Evolutionary conservation across 2,329 filamentous ascomycete genomes (phyloP), one percentile per base, ranked within the genome.

Genomic region (Fusarium lyarnte): DNA sequence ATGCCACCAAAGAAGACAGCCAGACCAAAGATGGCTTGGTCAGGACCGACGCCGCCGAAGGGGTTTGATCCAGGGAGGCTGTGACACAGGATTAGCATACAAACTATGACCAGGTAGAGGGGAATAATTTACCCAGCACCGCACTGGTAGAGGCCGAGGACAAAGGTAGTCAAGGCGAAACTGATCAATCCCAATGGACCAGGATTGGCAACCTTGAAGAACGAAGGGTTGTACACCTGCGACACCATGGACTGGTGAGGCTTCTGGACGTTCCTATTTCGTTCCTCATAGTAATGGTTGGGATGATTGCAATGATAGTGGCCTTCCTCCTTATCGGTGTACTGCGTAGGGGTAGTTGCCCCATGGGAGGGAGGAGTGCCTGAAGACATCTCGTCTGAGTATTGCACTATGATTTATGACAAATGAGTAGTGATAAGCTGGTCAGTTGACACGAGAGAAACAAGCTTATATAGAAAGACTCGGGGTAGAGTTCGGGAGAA

Each of bases 121-220:
- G 21, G n/a, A n/a, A n/a, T 38, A 17, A 84, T 85, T 73, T 83
- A 89, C 88, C 83, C 83, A 67, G 81, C 83, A 59, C 83, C 83
- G 58, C 83, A 84, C 57, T 84, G 79, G 68, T 84, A 84, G 4
- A 87, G 76, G 31, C 84, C 85, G 39, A 92, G 84, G 19, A 89
- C 84, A 76, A 92, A 91, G 14, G 89, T 91, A 14, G 90, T 91
- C 71, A 90, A 78, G n/a, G 89, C 89, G 80, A 92, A 92, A 81
- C 87, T 88, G 55, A 88, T 86, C 51, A 90, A 84, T 62, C 88
- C 88, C 27, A 90, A 83, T 14, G 88, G 88, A 64, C 88, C 88
- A 51, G 89, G 88, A 78, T 90, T 90, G 78, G 84, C 88, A 76
- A 89, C 84, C 69, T 86, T 87, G 79, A 78, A 77, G 63, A 80